phyloP scores from a whole-genome alignment of 306 rosid genomes.

The Quercus variabilis region DNA sequence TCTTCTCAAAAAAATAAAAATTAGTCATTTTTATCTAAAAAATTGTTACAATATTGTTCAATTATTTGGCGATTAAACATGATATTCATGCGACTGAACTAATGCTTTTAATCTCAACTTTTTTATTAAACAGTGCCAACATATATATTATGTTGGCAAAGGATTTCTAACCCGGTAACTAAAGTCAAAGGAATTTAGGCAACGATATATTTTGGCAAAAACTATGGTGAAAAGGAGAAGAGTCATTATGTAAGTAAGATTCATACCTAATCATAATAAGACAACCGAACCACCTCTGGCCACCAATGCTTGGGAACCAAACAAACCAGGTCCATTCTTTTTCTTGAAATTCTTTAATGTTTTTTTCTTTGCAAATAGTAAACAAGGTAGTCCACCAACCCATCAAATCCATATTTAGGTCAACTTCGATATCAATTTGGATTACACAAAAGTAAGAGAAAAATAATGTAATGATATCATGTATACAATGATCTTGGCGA shows the following conservation, averaged over 20 bases:
- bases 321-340: constrained; percentile 20
- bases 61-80: too few species aligned
- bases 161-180: too few species aligned
- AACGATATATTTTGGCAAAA: background rate
- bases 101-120: too few species aligned
- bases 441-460: background rate
- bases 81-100: too few species aligned
- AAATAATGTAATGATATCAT: background rate
- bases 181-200: too few species aligned
- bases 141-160: too few species aligned
- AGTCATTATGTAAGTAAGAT: background rate
- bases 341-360: background rate
- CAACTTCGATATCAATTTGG: background rate
- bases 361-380: constrained; percentile 2
- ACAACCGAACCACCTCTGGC: constrained; percentile 34
- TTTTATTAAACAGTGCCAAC: too few species aligned
- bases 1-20: too few species aligned
- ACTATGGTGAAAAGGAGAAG: background rate
- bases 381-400: constrained; percentile 41
- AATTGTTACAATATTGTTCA: too few species aligned
- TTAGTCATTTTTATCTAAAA: too few species aligned
- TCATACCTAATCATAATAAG: constrained; percentile 40
- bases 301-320: constrained; percentile 36
- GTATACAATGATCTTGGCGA: background rate
- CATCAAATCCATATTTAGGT: constrained; percentile 24